These are phyloP conservation scores for Citrus inodora DNA, from an alignment of 345 rosid species.

Conservation along the genomic window DNA sequence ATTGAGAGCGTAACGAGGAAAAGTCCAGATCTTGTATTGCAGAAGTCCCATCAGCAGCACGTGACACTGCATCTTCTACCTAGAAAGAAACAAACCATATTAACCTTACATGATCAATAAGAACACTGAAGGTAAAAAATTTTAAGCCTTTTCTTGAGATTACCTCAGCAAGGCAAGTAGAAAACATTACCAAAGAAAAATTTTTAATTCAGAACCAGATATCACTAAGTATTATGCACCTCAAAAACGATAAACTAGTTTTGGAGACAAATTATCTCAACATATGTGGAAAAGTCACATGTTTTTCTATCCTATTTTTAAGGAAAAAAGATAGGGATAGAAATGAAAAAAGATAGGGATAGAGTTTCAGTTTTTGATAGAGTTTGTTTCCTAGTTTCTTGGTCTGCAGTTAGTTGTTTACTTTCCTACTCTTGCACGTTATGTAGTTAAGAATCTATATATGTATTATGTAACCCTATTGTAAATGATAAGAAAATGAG, in stretches of 20 bases:
- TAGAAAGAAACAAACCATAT: constrained; percentile 26
- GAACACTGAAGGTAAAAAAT: background rate
- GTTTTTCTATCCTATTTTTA: no score
- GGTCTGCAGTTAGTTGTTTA: no score
- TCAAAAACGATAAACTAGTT: background rate
- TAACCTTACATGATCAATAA: background rate
- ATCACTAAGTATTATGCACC: background rate
- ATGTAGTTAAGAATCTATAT: no score
- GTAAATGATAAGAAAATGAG: no score
- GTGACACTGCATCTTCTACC: constrained; percentile 85
- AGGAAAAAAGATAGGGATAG: no score
- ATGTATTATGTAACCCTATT: no score
- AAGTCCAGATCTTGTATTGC: constrained; percentile 75
- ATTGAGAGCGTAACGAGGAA: constrained; percentile 57
- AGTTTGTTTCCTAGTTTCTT: no score
- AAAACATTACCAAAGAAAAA: background rate
- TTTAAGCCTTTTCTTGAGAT: background rate
- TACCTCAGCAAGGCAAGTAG: background rate
- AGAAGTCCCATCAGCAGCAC: constrained; percentile 73
- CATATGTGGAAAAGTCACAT: no score
- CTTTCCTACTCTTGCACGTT: no score
- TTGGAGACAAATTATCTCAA: background rate
- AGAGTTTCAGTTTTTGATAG: no score
- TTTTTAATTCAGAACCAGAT: background rate
- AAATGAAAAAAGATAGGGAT: no score